A percentile compares a stretch with the other conserved stretches of the same genome.
These are phyloP conservation scores for Trametes sp. DNA, from an alignment of 1,284 basidiomycete species.

Conservation along the genomic window DNA sequence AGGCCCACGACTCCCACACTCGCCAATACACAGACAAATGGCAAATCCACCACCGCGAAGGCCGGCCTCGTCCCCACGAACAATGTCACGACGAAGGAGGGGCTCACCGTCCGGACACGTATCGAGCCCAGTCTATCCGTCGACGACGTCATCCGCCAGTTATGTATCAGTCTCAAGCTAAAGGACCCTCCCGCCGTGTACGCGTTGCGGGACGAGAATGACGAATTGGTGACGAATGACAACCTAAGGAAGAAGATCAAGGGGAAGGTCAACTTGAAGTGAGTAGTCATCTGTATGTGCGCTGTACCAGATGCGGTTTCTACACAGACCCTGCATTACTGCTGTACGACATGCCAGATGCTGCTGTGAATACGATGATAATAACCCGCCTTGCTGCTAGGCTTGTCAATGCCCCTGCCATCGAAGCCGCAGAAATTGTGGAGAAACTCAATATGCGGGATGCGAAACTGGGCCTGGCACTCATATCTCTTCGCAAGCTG, in stretches of 20 bases:
- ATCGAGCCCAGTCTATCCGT: slow-evolving; percentile 83
- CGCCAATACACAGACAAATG: slow-evolving; percentile 36
- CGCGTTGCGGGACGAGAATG: slow-evolving; percentile 87
- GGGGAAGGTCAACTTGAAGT: slow-evolving; percentile 83
- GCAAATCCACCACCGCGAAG: slow-evolving; percentile 47
- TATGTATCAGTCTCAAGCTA: slow-evolving; percentile 84
- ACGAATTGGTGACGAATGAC: slow-evolving; percentile 91
- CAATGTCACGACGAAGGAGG: slow-evolving; percentile 77
- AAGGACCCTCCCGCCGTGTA: slow-evolving; percentile 84
- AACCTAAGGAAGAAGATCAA: slow-evolving; percentile 86
- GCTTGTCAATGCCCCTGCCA: slow-evolving; percentile 81
- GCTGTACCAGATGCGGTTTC: too few relatives aligned
- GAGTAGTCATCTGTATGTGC: slow-evolving; percentile 40
- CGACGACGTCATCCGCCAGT: slow-evolving; percentile 80
- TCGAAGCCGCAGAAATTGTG: slow-evolving; percentile 84
- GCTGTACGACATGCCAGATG: too few relatives aligned
- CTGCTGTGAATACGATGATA: background rate
- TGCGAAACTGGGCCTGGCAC: slow-evolving; percentile 70
- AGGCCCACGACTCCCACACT: slow-evolving; percentile 21
- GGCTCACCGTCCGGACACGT: slow-evolving; percentile 75
- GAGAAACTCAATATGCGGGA: slow-evolving; percentile 74
- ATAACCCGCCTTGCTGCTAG: slow-evolving; percentile 45
- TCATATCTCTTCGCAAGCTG: slow-evolving; percentile 86
- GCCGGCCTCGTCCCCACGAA: slow-evolving; percentile 75
- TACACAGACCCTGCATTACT: background rate